These are phyloP conservation scores for Saitozyma podzolica DNA, from an alignment of 768 basidiomycete genomes.

Conservation along the genomic window DNA sequence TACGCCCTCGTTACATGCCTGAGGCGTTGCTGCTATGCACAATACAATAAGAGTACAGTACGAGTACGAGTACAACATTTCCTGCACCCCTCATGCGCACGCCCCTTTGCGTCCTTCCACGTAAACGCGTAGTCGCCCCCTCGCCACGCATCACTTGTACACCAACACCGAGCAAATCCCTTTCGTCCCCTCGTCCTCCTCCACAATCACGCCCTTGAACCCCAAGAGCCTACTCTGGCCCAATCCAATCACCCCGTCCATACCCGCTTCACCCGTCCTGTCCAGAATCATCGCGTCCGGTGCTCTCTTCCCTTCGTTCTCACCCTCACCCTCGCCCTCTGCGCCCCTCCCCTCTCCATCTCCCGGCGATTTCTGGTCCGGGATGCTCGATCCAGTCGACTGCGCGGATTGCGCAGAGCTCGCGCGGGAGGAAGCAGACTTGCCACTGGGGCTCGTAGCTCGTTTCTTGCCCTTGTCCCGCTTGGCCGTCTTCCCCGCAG, in stretches of 20 bases:
- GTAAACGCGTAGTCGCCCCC: background rate
- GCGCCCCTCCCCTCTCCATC: too few species aligned
- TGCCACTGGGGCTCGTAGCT: conserved; percentile 10
- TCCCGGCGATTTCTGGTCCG: background rate
- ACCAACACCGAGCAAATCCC: conserved; percentile 42
- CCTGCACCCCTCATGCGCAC: too few species aligned
- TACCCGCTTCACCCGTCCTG: conserved; percentile 41
- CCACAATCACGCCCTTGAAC: conserved; percentile 38
- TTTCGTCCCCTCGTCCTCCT: conserved; percentile 39
- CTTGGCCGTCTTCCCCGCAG: conserved; percentile 24
- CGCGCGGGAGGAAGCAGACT: background rate
- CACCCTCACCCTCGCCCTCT: background rate
- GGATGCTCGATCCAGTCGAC: background rate
- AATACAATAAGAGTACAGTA: too few species aligned
- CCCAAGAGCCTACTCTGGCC: conserved; percentile 40
- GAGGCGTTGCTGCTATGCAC: too few species aligned
- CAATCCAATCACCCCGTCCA: conserved; percentile 39
- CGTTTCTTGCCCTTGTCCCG: conserved; percentile 12
- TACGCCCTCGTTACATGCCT: too few species aligned
- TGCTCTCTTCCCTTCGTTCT: conserved; percentile 28
- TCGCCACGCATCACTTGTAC: conserved; percentile 5
- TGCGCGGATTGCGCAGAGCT: background rate
- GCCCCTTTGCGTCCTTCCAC: too few species aligned
- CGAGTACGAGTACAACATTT: too few species aligned
- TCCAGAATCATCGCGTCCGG: conserved; percentile 50